Conservation (phyloP, 306 rosid species). For the Cucurbita pepo region DNA sequence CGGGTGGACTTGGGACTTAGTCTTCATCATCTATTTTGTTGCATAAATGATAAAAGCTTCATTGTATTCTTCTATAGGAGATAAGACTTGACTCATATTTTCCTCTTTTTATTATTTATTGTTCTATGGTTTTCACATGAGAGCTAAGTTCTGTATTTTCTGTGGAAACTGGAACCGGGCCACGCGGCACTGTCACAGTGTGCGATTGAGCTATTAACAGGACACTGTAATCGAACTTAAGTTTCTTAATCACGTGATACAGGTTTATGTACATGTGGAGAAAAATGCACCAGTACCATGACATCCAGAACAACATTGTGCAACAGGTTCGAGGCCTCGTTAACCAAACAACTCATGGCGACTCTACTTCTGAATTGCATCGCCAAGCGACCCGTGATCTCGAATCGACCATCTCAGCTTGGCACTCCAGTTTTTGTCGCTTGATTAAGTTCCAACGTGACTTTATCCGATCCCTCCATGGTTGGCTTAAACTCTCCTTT, state of each 20-base stretch:
- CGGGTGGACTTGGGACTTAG: background rate
- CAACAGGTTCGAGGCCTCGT: conserved; percentile 95
- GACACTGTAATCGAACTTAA: background rate
- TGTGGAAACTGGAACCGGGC: background rate
- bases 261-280: conserved; percentile 98
- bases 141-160: background rate
- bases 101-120: background rate
- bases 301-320: conserved; percentile 74
- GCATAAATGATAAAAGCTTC: background rate
- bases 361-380: conserved; percentile 76
- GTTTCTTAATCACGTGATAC: conserved; percentile 8
- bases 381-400: conserved; percentile 96
- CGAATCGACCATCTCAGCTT: conserved; percentile 68
- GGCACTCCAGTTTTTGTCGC: conserved; percentile 89
- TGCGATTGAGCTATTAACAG: background rate
- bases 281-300: conserved; percentile 84
- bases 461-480: conserved; percentile 56
- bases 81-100: background rate
- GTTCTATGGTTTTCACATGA: background rate
- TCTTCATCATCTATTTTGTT: background rate
- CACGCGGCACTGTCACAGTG: background rate
- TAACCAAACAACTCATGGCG: conserved; percentile 44
- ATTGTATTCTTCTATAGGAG: background rate
- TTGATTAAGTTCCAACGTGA: conserved; percentile 74
- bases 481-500: conserved; percentile 85